Base-by-base conservation (phyloP, 495 filamentous ascomycete species). In the Xylaria bambusicola region DNA sequence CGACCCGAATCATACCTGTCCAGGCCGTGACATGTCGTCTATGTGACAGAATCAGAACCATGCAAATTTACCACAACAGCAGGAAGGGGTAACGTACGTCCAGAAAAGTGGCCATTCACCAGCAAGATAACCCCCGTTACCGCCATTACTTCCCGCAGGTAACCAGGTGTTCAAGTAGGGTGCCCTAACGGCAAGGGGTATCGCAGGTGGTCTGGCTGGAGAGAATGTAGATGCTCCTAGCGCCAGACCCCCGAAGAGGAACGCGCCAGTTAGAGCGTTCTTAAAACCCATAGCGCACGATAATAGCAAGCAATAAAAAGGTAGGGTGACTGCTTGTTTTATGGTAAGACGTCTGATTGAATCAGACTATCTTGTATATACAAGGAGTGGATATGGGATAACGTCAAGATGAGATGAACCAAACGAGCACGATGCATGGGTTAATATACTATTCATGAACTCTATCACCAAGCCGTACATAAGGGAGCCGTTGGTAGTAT, bases 81-180 rank as follows among this genome's bases (percentile, higher is more conserved):
- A 60, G 29, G 47, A 26, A 63, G 13, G 40, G 57, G 48, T 61
- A 47, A 61, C 60, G 10, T 10, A 69, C 62, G 49, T 62, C 67
- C 73, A 72, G 60, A 85, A 82, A 64, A 78, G 80, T 65, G 87
- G 80, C 63, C 89, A 78, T 82, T 47, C 81, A 83, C 78, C 88
- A 86, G 73, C 68, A 31, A 79, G 91, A 88, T 72, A 90, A 83
- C 60, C 91, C 81, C 89, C 88, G 86, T 80, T 83, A 78, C 51
- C 79, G 68, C 88, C 90, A 87, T 57, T 87, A 82, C 45, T 78
- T 72, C 26, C 86, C 75, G 84, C 89, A 73, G 88, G 79, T 15
- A 82, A 69, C 87, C 89, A 92, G 1, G 88, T 86, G 64, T 87
- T 93, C 3, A 94, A 78, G 71, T 96, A 96, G 23, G 91, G 91